Conservation (phyloP, 176 grass and related monocot species). For the Melocanna baccifera region DNA sequence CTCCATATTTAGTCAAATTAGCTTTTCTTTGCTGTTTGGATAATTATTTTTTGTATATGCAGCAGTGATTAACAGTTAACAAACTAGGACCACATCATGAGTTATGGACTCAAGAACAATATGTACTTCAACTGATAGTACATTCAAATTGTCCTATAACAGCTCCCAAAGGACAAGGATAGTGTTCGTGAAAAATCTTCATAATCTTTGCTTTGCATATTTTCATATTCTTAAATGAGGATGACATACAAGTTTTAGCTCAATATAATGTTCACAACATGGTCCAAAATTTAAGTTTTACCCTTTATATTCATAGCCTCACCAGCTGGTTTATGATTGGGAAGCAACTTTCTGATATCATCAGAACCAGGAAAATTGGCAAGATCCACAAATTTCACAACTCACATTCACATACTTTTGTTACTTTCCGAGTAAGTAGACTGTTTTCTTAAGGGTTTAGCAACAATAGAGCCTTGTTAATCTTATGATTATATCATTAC, state of each 20-base stretch:
- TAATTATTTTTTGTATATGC: background rate
- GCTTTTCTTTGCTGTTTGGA: background rate
- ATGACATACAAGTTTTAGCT: background rate
- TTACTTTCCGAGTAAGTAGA: background rate
- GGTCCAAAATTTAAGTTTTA: background rate
- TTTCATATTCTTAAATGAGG: background rate
- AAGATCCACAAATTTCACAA: background rate
- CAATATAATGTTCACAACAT: background rate
- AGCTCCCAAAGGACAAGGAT: background rate
- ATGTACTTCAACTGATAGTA: background rate
- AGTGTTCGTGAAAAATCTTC: background rate
- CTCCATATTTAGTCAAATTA: background rate
- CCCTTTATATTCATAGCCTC: background rate
- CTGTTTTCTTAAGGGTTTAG: slow-evolving; percentile 1
- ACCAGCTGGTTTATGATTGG: background rate
- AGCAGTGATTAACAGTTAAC: background rate
- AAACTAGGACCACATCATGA: background rate
- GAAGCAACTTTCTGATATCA: background rate
- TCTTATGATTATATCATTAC: background rate
- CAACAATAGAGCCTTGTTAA: background rate
- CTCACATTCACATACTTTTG: background rate
- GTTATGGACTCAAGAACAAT: background rate
- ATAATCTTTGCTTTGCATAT: background rate
- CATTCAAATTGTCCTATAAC: background rate
- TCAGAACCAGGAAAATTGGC: slow-evolving; percentile 11